These are phyloP conservation scores for Gossypium gossypioides DNA, from an alignment of 441 rosid genomes.

Conservation along the genomic window DNA sequence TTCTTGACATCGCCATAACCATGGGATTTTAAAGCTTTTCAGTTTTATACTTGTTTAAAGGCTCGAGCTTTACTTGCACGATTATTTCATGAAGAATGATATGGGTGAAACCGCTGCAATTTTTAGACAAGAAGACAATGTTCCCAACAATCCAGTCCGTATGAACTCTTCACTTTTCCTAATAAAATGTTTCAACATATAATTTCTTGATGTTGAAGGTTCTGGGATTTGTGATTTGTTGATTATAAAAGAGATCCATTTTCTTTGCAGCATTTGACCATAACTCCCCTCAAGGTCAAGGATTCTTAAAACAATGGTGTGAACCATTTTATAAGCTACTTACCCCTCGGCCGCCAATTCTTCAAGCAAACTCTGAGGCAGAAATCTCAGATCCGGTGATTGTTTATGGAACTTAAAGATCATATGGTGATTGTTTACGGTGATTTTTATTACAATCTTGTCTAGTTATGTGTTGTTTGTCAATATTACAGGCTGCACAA, in stretches of 20 bases:
- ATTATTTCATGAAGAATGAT: slow-evolving; percentile 37
- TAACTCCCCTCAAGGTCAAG: slow-evolving; percentile 18
- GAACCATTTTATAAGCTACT: slow-evolving; percentile 17
- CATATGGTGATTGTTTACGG: background rate
- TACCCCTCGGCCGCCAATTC: slow-evolving; percentile 12
- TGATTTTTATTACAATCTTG: too few relatives aligned
- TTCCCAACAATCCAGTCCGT: slow-evolving; percentile 28
- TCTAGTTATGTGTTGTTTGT: too few relatives aligned
- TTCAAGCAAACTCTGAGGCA: slow-evolving; percentile 9
- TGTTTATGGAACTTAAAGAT: slow-evolving; percentile 1
- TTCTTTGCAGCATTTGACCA: slow-evolving; percentile 29
- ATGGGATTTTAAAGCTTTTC: background rate
- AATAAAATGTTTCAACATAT: background rate
- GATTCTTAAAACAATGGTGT: slow-evolving; percentile 40
- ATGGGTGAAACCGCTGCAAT: slow-evolving; percentile 32
- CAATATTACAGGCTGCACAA: too few relatives aligned
- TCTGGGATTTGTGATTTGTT: background rate
- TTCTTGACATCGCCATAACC: background rate
- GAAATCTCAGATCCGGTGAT: slow-evolving; percentile 20
- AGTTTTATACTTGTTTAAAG: slow-evolving; percentile 15
- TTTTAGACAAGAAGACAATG: slow-evolving; percentile 32
- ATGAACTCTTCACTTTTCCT: background rate
- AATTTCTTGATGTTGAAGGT: background rate
- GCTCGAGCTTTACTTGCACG: slow-evolving; percentile 40
- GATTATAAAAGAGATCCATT: background rate